A percentile compares a stretch with the other conserved stretches of the same genome.
These are phyloP conservation scores for Suhomyces tanzawaensis DNA, from an alignment of 805 yeast species.

Conservation along the genomic window DNA sequence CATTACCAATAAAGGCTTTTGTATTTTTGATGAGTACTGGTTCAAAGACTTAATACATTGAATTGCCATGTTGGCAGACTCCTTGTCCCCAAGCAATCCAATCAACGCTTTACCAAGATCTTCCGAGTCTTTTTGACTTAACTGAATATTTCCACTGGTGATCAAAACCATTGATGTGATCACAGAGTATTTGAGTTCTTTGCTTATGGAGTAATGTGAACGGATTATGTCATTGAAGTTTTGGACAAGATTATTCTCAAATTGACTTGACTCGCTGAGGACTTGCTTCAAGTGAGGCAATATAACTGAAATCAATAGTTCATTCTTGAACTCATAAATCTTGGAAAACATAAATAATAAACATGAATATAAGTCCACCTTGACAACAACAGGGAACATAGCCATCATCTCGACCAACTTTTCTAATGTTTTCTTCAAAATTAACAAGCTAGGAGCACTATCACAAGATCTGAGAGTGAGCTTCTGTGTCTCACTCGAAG, in stretches of 20 bases:
- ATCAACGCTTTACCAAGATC: slow-evolving; percentile 24
- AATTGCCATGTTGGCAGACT: slow-evolving; percentile 28
- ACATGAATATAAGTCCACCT: slow-evolving; percentile 70
- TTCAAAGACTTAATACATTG: slow-evolving; percentile 65
- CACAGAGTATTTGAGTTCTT: slow-evolving; percentile 23
- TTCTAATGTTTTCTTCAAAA: slow-evolving; percentile 49
- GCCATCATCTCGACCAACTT: slow-evolving; percentile 61
- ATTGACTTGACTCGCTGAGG: slow-evolving; percentile 19
- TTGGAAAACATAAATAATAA: slow-evolving; percentile 60
- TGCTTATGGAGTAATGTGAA: slow-evolving; percentile 16
- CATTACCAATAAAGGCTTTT: slow-evolving; percentile 37
- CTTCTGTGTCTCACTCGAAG: slow-evolving; percentile 22
- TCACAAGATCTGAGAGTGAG: slow-evolving; percentile 28
- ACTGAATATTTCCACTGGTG: slow-evolving; percentile 32
- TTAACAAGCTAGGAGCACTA: slow-evolving; percentile 35
- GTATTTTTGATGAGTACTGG: slow-evolving; percentile 25
- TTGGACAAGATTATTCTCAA: slow-evolving; percentile 19
- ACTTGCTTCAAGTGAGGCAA: slow-evolving; percentile 42
- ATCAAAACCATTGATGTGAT: slow-evolving; percentile 34
- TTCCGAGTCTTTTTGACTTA: slow-evolving; percentile 23
- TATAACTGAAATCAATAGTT: slow-evolving; percentile 45
- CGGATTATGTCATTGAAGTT: slow-evolving; percentile 27
- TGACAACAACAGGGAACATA: slow-evolving; percentile 65
- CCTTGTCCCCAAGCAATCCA: slow-evolving; percentile 18
- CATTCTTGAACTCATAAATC: slow-evolving; percentile 46